Percentiles rank a stretch among this genome's conserved stretches.
These are phyloP conservation scores for Globisporangium heterothallicum DNA, from an alignment of 352 stramenopile species.

Conservation along the genomic window DNA sequence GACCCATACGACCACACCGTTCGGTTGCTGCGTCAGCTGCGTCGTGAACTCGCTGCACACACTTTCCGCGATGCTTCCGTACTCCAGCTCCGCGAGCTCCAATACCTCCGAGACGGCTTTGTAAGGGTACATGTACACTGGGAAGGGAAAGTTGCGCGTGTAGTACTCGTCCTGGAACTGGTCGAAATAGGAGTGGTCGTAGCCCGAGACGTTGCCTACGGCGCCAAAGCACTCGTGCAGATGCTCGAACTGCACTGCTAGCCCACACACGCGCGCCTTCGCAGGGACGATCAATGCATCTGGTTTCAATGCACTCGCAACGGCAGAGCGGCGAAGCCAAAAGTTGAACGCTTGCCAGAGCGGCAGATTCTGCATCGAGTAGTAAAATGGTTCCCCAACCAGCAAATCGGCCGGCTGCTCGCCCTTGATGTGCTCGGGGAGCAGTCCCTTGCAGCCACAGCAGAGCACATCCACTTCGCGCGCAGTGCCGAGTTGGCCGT, in stretches of 20 bases:
- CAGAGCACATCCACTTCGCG: conserved; percentile 50
- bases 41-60: conserved; percentile 16
- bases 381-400: conserved; percentile 77
- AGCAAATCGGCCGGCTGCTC: conserved; percentile 51
- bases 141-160: conserved; percentile 73
- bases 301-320: conserved; percentile 29
- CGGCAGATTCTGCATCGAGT: conserved; percentile 82
- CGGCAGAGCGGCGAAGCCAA: conserved; percentile 61
- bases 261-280: conserved; percentile 39
- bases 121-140: conserved; percentile 78
- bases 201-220: conserved; percentile 61
- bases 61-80: conserved; percentile 36
- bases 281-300: conserved; percentile 47
- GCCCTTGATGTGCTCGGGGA: conserved; percentile 49
- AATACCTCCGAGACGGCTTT: conserved; percentile 26
- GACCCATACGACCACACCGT: conserved; percentile 72
- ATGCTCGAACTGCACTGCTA: conserved; percentile 66
- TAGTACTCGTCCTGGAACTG: conserved; percentile 68
- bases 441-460: conserved; percentile 61
- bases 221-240: conserved; percentile 76
- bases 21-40: conserved; percentile 19
- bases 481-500: conserved; percentile 28
- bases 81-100: conserved; percentile 45
- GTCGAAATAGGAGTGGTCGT: conserved; percentile 70
- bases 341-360: conserved; percentile 84